Base-by-base conservation (phyloP, 1,284 basidiomycete genomes). In the Vanrija sp. region DNA sequence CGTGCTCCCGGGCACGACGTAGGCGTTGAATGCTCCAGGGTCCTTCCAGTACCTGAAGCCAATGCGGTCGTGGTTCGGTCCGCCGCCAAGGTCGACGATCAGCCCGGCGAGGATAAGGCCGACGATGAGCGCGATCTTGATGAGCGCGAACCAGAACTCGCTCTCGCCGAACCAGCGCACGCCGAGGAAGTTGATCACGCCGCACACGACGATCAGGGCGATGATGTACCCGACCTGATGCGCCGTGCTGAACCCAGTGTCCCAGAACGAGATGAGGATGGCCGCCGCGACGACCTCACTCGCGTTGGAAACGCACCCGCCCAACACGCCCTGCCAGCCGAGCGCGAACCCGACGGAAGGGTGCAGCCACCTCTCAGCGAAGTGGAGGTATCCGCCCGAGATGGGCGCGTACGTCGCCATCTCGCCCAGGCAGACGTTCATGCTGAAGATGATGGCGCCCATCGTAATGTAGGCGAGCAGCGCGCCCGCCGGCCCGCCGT, bases 191-290 rank as follows among this genome's bases (percentile, higher is more conserved):
- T 79, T 79, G 70, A 79, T 71, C 24, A 64, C 53, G 45, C 73
- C 61, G 53, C 18, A 15, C 41, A 75, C 51, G 37, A 78, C 65
- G 25, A 77, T 64, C 50, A 70, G 68, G 25, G 77, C 63, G 19
- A 77, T 69, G 60, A 79, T 75, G 72, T 75, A 79, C 19, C 73
- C 73, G 15, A 41, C 45, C 45, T 48, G 45, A 24, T 54, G 52
- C 5, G n/a, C 18, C 5, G n/a, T 27, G 25, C 10, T 6, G 38
- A 27, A 25, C 20, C 14, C 16, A 2, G n/a, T 15, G 67, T 88
- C 86, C 89, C 89, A 91, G 76, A 85, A 91, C 2, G 83, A 81
- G 56, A 90, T 77, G 41, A 92, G 72, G 50, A 89, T 82, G 31
- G 82, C 79, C 5, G 86, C 85, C 2, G 88, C 87, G 3, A 84